Base-by-base conservation (phyloP, 495 filamentous ascomycete species). In the Sabuloglossum arenarium region DNA sequence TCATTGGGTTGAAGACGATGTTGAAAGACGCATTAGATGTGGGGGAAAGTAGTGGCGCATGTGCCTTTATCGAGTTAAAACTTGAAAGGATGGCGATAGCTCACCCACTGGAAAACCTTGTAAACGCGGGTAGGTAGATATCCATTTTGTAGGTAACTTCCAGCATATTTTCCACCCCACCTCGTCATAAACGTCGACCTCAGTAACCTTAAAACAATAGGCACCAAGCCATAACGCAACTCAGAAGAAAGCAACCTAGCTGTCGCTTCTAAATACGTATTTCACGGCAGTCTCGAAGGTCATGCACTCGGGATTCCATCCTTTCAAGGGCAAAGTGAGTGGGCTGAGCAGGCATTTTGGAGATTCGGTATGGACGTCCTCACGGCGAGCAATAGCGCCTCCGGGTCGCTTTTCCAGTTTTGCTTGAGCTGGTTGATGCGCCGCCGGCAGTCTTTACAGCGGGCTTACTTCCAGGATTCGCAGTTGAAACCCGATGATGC, bases 401-500 rank as follows among this genome's bases (percentile, higher is more conserved):
- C 37, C 43, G 23, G 6, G 37, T 45, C 23, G 14, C 5, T 49
- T 28, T 1, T 45, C 37, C 21, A 46, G 14, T 56, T 16, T 28
- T 50, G 27, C 39, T 56, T 16, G 6, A 11, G 37, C 55, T 27
- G 29, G 25, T 6, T 45, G 23, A 42, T 28, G 12, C 54, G 54
- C 27, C 16, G 4, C 6, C 54, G 12, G 37, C 59, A 47, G 21
- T 58, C 53, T 42, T 45, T 55, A 49, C 54, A 49, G 34, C 50
- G 19, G 11, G 34, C 24, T 39, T 53, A 59, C 57, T 67, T 51
- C 32, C 56, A 23, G 58, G 37, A 58, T 47, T 28, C 51, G 56
- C 67, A 84, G 77, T 67, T 85, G 61, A 70, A 69, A 55, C 79
- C 83, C 11, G 82, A 86, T 60, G 82, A 85, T 68, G 74, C 82